Percentiles rank a stretch among this genome's conserved stretches.
Conservation (phyloP, 1,139 yeast genomes). For the Debaryomyces sp. region DNA sequence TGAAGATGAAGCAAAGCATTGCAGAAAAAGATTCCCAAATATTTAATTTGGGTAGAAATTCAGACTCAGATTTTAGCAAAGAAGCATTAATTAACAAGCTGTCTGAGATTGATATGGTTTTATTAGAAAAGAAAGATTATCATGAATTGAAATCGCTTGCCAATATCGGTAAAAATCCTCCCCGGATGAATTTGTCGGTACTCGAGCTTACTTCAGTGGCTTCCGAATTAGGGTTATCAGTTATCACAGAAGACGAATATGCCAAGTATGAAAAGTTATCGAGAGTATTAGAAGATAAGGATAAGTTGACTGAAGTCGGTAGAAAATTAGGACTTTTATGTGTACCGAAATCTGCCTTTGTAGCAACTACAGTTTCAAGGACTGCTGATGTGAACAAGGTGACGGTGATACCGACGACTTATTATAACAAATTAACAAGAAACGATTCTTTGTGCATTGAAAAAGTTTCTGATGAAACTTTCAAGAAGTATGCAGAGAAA, state of each 20-base stretch:
- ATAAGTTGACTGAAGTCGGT: constrained; percentile 35
- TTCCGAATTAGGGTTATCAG: constrained; percentile 37
- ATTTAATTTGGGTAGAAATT: constrained; percentile 23
- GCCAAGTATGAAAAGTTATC: constrained; percentile 21
- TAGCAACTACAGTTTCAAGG: constrained; percentile 62
- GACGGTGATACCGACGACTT: constrained; percentile 63
- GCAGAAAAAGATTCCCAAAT: constrained; percentile 38
- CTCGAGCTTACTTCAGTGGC: constrained; percentile 23
- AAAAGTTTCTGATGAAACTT: constrained; percentile 47
- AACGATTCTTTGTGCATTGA: constrained; percentile 47
- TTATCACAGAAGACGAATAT: constrained; percentile 44
- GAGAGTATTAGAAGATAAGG: constrained; percentile 24
- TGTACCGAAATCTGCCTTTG: constrained; percentile 56
- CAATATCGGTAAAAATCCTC: constrained; percentile 14
- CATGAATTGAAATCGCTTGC: constrained; percentile 24
- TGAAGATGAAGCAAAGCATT: constrained; percentile 33
- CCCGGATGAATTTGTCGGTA: constrained; percentile 17
- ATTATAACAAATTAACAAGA: constrained; percentile 58
- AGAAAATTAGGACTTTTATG: constrained; percentile 49
- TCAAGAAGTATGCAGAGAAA: constrained; percentile 48
- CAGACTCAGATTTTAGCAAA: constrained; percentile 21
- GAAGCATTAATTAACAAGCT: constrained; percentile 36
- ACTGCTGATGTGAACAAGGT: constrained; percentile 59
- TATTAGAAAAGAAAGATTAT: constrained; percentile 33
- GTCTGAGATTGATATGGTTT: constrained; percentile 41